Base-by-base conservation (phyloP, 2,329 filamentous ascomycete genomes). In the Passalora sequoiae region DNA sequence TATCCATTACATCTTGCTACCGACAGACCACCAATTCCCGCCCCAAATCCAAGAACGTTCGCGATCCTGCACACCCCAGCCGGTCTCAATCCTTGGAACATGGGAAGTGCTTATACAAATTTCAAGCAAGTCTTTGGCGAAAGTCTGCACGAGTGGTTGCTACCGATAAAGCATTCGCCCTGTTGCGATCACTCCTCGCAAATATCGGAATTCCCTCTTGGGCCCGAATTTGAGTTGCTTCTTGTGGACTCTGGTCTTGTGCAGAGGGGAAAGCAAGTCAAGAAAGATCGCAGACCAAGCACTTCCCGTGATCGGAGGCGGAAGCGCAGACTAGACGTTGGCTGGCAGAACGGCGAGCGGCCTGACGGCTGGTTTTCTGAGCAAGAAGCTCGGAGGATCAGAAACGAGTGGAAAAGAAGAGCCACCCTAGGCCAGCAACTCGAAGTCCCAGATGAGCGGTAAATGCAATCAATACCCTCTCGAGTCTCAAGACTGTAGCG, bases 31-130 rank as follows among this genome's bases (percentile, higher is more conserved):
- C 71, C 69, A 8, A 54, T 66, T 6, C 61, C 55, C 12, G 55
- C 49, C 22, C 53, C 51, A 9, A 31, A 49, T 30, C 42, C 69
- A 4, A 77, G 82, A 20, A 84, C 78, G 8, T 97, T 94, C 61
- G 88, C 86, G 9, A 83, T 97, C 29, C 70, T 96, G 2, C 75
- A 78, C 48, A 86, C 84, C 0, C 71, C 79, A 3, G 75, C 78
- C 0, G 83, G 86, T 7, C 83, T 92, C 55, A 95, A 95, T 54
- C 87, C 88, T 0, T 98, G 88, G 81, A 79, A 94, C 56, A 69
- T 92, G 1, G 86, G 85, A 2, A 69, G 63, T 21, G 33, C 43
- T 1, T 72, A 76, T 49, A 67, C 72, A 20, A 97, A 97, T 59
- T 83, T 89, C 68, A 78, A 80, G 51, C 76, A 83, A 10, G 78